Percentiles rank a stretch among this genome's conserved stretches.
These are phyloP conservation scores for Aspergillus pseudoviridinutans DNA, from an alignment of 2,329 filamentous ascomycete genomes.

Conservation along the genomic window DNA sequence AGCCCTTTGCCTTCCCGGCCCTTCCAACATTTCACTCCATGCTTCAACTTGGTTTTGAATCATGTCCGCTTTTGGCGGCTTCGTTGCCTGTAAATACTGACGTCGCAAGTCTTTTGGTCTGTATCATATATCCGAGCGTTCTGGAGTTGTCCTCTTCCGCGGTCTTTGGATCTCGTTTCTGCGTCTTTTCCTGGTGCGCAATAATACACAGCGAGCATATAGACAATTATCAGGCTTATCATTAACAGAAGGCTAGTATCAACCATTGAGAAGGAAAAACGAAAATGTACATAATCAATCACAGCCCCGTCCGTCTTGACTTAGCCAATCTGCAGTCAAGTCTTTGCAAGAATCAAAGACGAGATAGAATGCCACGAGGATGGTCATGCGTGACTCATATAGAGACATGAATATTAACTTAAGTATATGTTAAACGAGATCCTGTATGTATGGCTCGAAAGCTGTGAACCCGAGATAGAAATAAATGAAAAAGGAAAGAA, in stretches of 20 bases:
- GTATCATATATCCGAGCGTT: not conserved
- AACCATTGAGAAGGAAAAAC: not conserved
- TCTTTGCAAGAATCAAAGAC: not conserved
- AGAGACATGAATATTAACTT: not conserved
- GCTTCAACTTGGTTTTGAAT: not conserved
- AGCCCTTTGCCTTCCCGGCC: not conserved
- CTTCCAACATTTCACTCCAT: not conserved
- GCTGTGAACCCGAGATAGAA: not conserved
- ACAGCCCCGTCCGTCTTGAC: not conserved
- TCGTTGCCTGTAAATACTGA: not conserved
- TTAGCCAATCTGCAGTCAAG: not conserved
- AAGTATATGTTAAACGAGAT: not conserved
- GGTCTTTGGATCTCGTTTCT: not conserved
- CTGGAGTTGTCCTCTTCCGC: not conserved
- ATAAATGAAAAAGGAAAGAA: not conserved
- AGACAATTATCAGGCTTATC: not conserved
- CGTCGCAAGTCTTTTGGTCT: not conserved
- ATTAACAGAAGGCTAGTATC: not conserved
- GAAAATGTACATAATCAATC: not conserved
- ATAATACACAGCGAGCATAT: not conserved
- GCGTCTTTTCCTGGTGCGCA: not conserved
- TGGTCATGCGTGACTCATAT: not conserved
- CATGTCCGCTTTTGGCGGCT: not conserved
- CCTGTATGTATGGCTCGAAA: conserved; percentile 1
- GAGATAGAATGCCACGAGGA: not conserved